Evolutionary conservation across 208 protist species (phyloP).

Genomic region (Phytomonas francai): DNA sequence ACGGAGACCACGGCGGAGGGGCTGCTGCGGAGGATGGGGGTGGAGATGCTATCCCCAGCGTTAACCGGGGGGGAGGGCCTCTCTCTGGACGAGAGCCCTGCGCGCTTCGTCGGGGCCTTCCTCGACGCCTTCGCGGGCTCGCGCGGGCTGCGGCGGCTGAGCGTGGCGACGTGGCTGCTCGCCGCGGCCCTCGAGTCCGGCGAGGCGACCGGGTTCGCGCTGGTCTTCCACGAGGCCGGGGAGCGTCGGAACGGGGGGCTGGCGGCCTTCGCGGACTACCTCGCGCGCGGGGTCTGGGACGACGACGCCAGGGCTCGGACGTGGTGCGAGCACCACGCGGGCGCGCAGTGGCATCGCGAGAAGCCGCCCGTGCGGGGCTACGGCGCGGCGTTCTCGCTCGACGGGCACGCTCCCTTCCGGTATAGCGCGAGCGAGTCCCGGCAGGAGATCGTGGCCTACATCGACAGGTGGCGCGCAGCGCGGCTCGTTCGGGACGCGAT

Average conservation of each 20-base stretch:
- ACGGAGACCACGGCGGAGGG: conserved; percentile 42
- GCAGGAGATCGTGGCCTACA: conserved; percentile 52
- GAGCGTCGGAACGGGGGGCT: conserved; percentile 38
- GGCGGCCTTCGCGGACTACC: conserved; percentile 20
- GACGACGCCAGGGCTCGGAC: conserved; percentile 15
- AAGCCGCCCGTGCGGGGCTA: conserved; percentile 18
- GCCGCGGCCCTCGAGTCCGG: conserved; percentile 39
- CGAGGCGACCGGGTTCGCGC: conserved; percentile 62
- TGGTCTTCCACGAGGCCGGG: conserved; percentile 46
- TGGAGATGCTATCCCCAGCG: conserved; percentile 18
- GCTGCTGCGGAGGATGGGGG: conserved; percentile 29
- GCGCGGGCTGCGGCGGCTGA: conserved; percentile 25
- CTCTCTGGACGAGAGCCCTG: not conserved
- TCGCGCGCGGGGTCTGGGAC: conserved; percentile 41
- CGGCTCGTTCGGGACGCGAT: not conserved
- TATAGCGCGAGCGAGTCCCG: conserved; percentile 36
- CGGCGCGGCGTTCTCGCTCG: conserved; percentile 25
- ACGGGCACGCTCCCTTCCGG: conserved; percentile 31
- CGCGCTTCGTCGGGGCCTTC: conserved; percentile 29
- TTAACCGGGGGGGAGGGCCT: not conserved
- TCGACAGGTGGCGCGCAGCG: conserved; percentile 33
- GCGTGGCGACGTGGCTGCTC: conserved; percentile 47
- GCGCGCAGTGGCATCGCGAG: conserved; percentile 62
- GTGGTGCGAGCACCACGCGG: conserved; percentile 60
- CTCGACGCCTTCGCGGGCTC: conserved; percentile 22